These are phyloP conservation scores for Balansia obtecta DNA, from an alignment of 2,329 filamentous ascomycete genomes.

Conservation along the genomic window DNA sequence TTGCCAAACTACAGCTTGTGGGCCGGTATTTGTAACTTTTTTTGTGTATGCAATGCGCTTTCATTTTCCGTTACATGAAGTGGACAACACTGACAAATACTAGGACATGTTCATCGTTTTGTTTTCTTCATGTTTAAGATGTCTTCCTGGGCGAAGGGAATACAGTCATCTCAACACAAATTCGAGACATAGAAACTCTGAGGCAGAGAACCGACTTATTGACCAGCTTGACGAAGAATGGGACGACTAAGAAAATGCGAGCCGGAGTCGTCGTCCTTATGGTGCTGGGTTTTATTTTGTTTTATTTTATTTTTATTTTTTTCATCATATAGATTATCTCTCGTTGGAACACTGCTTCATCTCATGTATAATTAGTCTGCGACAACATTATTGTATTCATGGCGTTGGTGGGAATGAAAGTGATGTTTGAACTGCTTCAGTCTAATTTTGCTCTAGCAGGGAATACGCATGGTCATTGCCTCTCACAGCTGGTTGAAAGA, in stretches of 20 bases:
- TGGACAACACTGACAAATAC: conserved; percentile 5
- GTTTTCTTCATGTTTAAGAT: conserved; percentile 56
- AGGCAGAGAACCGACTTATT: conserved; percentile 88
- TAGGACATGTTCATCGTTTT: conserved; percentile 56
- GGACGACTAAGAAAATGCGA: conserved; percentile 50
- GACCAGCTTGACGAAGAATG: conserved; percentile 95
- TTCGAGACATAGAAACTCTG: conserved; percentile 39
- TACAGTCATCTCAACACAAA: conserved; percentile 52
- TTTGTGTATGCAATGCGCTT: conserved; percentile 44
- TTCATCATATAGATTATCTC: neutral
- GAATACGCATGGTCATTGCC: neutral
- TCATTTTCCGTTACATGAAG: conserved; percentile 17
- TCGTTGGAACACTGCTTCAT: neutral
- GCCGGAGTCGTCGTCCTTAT: neutral
- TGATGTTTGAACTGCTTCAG: neutral
- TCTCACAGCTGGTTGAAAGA: too few relatives aligned
- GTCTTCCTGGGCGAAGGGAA: conserved; percentile 51
- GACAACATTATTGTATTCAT: neutral
- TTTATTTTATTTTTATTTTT: too few relatives aligned
- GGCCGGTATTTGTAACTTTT: conserved; percentile 74
- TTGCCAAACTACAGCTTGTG: conserved; percentile 89
- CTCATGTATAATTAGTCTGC: neutral
- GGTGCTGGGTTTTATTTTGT: neutral
- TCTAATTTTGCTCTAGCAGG: neutral
- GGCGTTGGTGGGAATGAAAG: neutral